phyloP scores from a whole-genome alignment of 306 rosid species.

The Prosopis cineraria region DNA sequence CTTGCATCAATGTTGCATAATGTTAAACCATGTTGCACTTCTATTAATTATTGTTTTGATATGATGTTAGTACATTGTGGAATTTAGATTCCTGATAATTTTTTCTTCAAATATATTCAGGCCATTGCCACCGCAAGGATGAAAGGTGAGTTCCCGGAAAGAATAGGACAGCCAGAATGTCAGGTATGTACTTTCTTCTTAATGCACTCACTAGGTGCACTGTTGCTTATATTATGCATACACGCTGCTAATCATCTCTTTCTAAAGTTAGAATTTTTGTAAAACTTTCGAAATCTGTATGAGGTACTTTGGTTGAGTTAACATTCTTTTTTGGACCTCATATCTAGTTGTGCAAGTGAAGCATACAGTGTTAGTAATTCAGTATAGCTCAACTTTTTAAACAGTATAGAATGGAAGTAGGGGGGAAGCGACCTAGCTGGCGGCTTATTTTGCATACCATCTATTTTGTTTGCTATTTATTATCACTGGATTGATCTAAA shows the following conservation, averaged over 20 bases:
- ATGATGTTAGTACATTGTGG: neutral
- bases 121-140: constrained; percentile 97
- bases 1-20: neutral
- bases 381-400: constrained; percentile 10
- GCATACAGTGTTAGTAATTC: constrained; percentile 8
- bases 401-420: neutral
- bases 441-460: constrained; percentile 19
- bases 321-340: neutral
- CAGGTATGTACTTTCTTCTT: constrained; percentile 79
- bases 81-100: constrained; percentile 16
- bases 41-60: constrained; percentile 15
- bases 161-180: constrained; percentile 96
- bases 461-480: neutral
- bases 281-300: constrained; percentile 15
- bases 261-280: constrained; percentile 28
- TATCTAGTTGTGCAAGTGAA: constrained; percentile 13
- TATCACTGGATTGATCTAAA: constrained; percentile 13
- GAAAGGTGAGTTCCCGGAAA: constrained; percentile 98
- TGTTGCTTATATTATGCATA: constrained; percentile 39
- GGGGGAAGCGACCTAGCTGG: neutral
- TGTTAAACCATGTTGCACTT: neutral
- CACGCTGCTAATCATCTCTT: constrained; percentile 23
- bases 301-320: constrained; percentile 7
- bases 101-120: constrained; percentile 47
- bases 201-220: constrained; percentile 39